Evolutionary conservation across 768 basidiomycete species (phyloP), one percentile per base, ranked within the genome.

Genomic region (Myochromella boudieri): DNA sequence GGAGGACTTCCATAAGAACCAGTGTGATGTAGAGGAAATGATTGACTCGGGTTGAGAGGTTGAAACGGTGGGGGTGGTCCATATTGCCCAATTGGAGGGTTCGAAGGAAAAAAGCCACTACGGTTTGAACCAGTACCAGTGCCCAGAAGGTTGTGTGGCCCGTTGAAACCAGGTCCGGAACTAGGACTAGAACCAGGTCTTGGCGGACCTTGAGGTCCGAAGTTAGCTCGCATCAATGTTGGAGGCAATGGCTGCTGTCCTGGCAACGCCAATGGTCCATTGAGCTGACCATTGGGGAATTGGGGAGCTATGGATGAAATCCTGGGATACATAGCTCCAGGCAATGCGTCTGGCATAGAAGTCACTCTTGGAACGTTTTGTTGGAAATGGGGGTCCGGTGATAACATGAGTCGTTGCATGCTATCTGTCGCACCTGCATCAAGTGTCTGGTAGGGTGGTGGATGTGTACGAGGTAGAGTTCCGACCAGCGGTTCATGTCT

Each of bases 321-420:
- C 24, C 54, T 51, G 31, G 52, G 52, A 39, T 56, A 55, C 34
- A 56, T 44, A 12, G 61, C 53, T 3, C 48, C 48, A 26, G 52
- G 55, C 9, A 44, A 38, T 29, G 57, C 56, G 42, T 59, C 55
- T 29, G 48, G 60, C 24, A 61, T 40, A n/a, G 61, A 50, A n/a
- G 60, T 59, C 3, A 54, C 44, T 42, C 58, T 49, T 22, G 61
- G 63, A 11, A 49, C 53, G 17, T 56, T 63, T 45, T 58, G 61
- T 40, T 62, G 67, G 15, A 61, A 48, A 38, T 68, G 66, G 18
- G 54, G 55, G 21, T 66, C 65, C 29, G 60, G 59, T 15, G 64
- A 60, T 20, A 59, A 46, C 8, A 56, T 44, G 6, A 59, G 56
- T 27, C 48, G 56, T 34, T 58, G 49, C 50, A 62, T 52, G 32